phyloP scores from a whole-genome alignment of 345 rosid genomes.

The Brassica carinata region DNA sequence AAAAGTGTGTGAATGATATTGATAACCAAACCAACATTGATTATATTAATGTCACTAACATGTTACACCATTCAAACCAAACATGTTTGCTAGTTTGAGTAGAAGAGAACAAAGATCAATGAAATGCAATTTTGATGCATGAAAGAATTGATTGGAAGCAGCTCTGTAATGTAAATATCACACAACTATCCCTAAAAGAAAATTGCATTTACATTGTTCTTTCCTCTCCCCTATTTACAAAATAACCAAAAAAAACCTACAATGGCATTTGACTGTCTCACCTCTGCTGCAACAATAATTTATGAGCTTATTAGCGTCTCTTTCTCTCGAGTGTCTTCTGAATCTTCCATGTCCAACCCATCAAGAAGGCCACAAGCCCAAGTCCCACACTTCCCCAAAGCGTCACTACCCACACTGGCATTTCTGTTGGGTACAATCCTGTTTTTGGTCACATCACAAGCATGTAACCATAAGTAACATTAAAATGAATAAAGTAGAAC shows the following conservation, averaged over 20 bases:
- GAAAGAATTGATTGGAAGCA: conserved; percentile 38
- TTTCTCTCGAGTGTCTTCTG: conserved; percentile 63
- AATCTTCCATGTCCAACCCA: conserved; percentile 77
- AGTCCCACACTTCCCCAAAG: conserved; percentile 75
- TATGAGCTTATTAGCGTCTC: conserved; percentile 63
- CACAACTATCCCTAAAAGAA: conserved; percentile 38
- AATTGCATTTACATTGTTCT: conserved; percentile 42
- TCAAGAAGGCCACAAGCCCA: conserved; percentile 57
- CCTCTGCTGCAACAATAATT: conserved; percentile 22
- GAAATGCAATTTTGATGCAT: conserved; percentile 27
- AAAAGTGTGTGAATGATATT: background rate
- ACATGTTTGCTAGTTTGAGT: background rate
- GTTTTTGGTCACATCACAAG: conserved; percentile 8
- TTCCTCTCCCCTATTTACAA: conserved; percentile 38
- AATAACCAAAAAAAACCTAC: conserved; percentile 8
- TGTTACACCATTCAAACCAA: conserved; percentile 1
- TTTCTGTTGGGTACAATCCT: conserved; percentile 86
- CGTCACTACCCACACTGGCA: conserved; percentile 77
- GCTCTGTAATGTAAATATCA: conserved; percentile 27
- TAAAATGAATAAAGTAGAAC: background rate
- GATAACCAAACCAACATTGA: background rate
- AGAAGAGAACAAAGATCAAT: conserved; percentile 23
- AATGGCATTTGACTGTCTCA: conserved; percentile 41
- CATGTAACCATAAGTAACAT: background rate
- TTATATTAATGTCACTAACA: background rate